phyloP scores from a whole-genome alignment of 2,329 filamentous ascomycete species.

The Drechslera avenae region DNA sequence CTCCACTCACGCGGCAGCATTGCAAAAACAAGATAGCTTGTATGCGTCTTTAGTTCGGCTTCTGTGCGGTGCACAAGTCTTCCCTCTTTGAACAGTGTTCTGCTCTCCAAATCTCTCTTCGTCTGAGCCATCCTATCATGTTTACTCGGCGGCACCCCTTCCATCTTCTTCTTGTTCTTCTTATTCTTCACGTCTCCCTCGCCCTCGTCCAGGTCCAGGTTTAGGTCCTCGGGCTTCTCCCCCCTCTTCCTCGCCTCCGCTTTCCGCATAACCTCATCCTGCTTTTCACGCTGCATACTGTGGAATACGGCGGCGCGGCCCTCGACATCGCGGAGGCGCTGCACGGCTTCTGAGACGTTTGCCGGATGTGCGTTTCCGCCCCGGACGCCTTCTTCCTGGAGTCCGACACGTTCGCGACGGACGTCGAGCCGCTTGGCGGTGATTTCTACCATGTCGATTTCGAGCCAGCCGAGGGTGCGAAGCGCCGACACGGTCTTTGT shows the following conservation, averaged over 20 bases:
- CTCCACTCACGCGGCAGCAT: slow-evolving; percentile 86
- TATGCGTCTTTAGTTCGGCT: slow-evolving; percentile 90
- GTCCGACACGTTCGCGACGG: slow-evolving; percentile 77
- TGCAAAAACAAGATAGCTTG: slow-evolving; percentile 95
- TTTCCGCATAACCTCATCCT: slow-evolving; percentile 52
- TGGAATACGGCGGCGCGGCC: slow-evolving; percentile 70
- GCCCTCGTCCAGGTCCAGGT: no score
- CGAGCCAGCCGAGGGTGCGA: slow-evolving; percentile 82
- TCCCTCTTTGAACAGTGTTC: slow-evolving; percentile 70
- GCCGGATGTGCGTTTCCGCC: slow-evolving; percentile 72
- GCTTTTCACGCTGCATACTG: slow-evolving; percentile 46
- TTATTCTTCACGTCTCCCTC: slow-evolving; percentile 26
- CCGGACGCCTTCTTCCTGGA: slow-evolving; percentile 68
- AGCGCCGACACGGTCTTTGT: slow-evolving; percentile 81
- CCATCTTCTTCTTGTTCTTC: slow-evolving; percentile 24
- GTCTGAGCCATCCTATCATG: slow-evolving; percentile 38
- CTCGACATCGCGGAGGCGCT: slow-evolving; percentile 74
- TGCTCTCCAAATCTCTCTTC: slow-evolving; percentile 39
- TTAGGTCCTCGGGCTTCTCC: slow-evolving; percentile 21
- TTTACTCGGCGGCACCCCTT: slow-evolving; percentile 36
- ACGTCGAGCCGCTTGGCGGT: slow-evolving; percentile 79
- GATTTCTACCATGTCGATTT: slow-evolving; percentile 93
- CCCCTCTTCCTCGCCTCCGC: slow-evolving; percentile 42
- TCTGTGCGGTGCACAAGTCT: slow-evolving; percentile 80
- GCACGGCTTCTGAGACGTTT: slow-evolving; percentile 79